phyloP scores from a whole-genome alignment of 2,329 filamentous ascomycete genomes.

The Pestalotiopsis sp. region DNA sequence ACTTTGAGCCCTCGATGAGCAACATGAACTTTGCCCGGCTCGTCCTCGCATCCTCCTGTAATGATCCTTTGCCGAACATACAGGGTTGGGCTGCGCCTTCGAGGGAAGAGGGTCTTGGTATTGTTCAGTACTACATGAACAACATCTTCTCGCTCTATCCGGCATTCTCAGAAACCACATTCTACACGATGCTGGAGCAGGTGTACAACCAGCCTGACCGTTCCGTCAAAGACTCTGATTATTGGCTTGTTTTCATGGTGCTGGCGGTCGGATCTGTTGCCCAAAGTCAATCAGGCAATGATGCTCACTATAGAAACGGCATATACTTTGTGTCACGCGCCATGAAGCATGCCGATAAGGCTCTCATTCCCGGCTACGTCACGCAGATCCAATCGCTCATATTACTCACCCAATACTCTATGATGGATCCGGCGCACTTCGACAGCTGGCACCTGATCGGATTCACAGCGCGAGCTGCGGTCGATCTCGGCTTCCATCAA shows the following conservation, averaged over 20 bases:
- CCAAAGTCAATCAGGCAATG: constrained; percentile 70
- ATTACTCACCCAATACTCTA: constrained; percentile 84
- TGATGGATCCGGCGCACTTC: constrained; percentile 88
- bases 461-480: constrained; percentile 82
- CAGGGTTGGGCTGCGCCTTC: constrained; percentile 68
- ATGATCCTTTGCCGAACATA: constrained; percentile 69
- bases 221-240: constrained; percentile 69
- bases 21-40: constrained; percentile 93
- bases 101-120: constrained; percentile 65
- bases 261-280: constrained; percentile 79
- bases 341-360: constrained; percentile 76
- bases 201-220: constrained; percentile 74
- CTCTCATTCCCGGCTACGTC: constrained; percentile 82
- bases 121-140: constrained; percentile 83
- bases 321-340: constrained; percentile 64
- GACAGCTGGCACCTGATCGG: constrained; percentile 94
- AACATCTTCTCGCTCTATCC: constrained; percentile 82
- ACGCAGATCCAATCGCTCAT: constrained; percentile 86
- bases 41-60: constrained; percentile 79
- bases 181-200: constrained; percentile 79
- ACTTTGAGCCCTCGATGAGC: constrained; percentile 86
- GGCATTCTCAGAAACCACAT: constrained; percentile 76
- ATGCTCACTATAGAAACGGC: constrained; percentile 62
- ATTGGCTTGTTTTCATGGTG: constrained; percentile 88
- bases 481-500: constrained; percentile 92